These are phyloP conservation scores for Mallotus japonicus DNA, from an alignment of 441 rosid genomes.

Conservation along the genomic window DNA sequence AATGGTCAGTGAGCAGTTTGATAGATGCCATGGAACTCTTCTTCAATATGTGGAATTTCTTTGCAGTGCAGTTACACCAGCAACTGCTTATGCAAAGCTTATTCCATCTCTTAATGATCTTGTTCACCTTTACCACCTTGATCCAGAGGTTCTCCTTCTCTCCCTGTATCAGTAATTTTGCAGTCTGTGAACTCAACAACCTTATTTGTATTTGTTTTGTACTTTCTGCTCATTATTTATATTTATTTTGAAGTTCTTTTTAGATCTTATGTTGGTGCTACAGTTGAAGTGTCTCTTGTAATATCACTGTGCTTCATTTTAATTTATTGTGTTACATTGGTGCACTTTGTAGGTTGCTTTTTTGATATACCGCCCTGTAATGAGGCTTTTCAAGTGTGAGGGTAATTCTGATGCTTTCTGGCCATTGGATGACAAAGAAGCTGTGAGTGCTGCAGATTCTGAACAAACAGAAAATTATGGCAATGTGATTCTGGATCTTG, in stretches of 20 bases:
- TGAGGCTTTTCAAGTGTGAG: constrained; percentile 94
- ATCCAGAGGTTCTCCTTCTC: constrained; percentile 73
- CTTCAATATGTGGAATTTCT: constrained; percentile 99
- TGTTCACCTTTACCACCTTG: constrained; percentile 90
- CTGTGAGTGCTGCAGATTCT: constrained; percentile 40
- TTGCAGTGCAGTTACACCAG: constrained; percentile 78
- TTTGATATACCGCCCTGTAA: constrained; percentile 92
- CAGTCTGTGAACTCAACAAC: background rate
- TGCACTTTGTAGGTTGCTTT: constrained; percentile 69
- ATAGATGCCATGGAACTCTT: constrained; percentile 98
- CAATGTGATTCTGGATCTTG: constrained; percentile 65
- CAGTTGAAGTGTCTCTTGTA: background rate
- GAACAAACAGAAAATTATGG: constrained; percentile 45
- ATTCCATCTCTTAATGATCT: constrained; percentile 93
- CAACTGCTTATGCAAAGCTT: constrained; percentile 74
- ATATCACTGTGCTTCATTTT: background rate
- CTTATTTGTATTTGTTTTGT: background rate
- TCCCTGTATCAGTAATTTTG: constrained; percentile 24
- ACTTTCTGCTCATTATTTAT: background rate
- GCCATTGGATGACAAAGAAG: constrained; percentile 76
- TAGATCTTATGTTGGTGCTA: background rate
- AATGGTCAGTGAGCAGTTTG: constrained; percentile 99
- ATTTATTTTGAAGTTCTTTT: background rate
- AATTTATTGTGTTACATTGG: constrained; percentile 3
- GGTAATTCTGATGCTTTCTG: constrained; percentile 72